Base-by-base conservation (phyloP, 1,139 yeast species). In the Hyphopichia fennica region DNA sequence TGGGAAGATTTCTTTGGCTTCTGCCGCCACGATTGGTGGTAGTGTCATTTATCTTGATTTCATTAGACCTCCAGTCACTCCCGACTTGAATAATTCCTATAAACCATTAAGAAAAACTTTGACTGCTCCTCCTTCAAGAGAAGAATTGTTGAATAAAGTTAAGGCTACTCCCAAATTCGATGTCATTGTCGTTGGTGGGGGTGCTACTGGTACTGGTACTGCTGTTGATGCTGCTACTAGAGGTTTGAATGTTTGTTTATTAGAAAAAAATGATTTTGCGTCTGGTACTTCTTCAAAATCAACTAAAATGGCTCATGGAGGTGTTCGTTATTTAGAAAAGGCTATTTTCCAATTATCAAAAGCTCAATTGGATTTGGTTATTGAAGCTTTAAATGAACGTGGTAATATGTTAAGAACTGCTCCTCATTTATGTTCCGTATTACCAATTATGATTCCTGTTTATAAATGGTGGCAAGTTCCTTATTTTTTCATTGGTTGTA, bases 271-370 rank as follows among this genome's bases (percentile, higher is more conserved):
- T 51, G 98, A 91, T 68, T 91, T 86, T 61, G 95, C 96, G 10
- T 74, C 90, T 11, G 97, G 96, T 37, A 91, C 98, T 14, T 87
- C 96, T 4, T 89, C 96, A 27, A 85, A 91, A 58, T 87, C 96
- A n/a, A 91, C 98, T 42, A 91, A 91, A 69, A 87, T 91, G 83
- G 96, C 96, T 36, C 98, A 91, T 62, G 98, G 98, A 51, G 98
- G 98, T 60, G 97, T 91, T 41, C 77, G 98, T 58, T 91, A 91
- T 67, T 78, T 91, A 60, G 98, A 91, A 65, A 91, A 91, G 71
- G 98, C 98, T 31, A 82, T 91, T 56, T 88, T 89, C 81, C 87
- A 84, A 64, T 76, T 91, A 46, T 90, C 95, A 46, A 89, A 88
- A 67, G 95, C 86, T 49, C 98, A 91, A 72, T 78, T 89, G 65